phyloP scores from a whole-genome alignment of 2,329 filamentous ascomycete genomes.

The Pyrenochaeta sp. region DNA sequence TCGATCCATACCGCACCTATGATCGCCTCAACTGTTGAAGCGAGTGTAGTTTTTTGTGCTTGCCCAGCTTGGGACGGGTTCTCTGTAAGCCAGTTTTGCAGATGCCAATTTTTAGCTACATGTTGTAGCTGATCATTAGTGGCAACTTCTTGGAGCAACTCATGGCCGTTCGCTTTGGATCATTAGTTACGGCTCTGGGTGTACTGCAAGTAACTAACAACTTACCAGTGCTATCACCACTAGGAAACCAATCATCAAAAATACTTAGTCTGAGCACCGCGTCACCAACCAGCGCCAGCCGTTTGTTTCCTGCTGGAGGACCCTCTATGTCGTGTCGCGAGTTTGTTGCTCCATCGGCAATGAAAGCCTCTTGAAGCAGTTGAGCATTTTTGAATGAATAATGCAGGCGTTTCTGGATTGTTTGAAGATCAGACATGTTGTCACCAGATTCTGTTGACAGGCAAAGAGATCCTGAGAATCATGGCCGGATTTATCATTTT shows the following conservation, averaged over 20 bases:
- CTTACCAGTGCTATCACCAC: constrained; percentile 5
- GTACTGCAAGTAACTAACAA: background rate
- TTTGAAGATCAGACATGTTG: background rate
- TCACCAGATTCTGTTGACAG: too few species aligned
- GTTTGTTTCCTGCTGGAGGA: constrained; percentile 8
- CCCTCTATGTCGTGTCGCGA: constrained; percentile 2
- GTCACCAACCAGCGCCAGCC: constrained; percentile 12
- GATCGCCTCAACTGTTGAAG: constrained; percentile 12
- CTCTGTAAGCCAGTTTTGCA: constrained; percentile 2
- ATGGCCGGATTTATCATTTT: too few species aligned
- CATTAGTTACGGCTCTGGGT: background rate
- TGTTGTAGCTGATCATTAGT: constrained; percentile 3
- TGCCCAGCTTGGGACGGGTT: constrained; percentile 9
- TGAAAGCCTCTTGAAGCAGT: constrained; percentile 9
- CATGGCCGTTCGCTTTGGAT: background rate
- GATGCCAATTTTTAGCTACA: constrained; percentile 5
- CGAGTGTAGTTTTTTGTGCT: constrained; percentile 3
- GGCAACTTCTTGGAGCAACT: background rate
- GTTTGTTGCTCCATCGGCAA: constrained; percentile 8
- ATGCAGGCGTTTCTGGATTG: background rate
- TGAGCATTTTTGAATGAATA: background rate
- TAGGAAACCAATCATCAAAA: constrained; percentile 8
- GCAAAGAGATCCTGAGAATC: too few species aligned
- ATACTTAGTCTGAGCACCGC: constrained; percentile 3
- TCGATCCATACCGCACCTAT: constrained; percentile 12